These are phyloP conservation scores for Pachyrhizus erosus DNA, from an alignment of 306 rosid genomes.

Conservation along the genomic window DNA sequence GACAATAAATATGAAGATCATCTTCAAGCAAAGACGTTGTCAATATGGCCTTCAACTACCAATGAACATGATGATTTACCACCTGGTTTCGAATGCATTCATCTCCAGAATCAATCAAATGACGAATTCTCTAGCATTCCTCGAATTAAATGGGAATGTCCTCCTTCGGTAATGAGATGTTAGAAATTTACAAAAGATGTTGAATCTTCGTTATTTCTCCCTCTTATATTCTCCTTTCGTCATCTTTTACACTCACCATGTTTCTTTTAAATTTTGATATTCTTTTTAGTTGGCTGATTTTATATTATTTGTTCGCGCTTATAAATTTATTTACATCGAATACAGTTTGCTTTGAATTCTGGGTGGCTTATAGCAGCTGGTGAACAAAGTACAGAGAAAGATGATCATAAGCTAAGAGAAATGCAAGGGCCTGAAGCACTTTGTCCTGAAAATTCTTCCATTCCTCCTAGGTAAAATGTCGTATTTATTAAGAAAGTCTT, in stretches of 20 bases:
- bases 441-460: conserved; percentile 66
- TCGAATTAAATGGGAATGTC: conserved; percentile 63
- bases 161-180: conserved; percentile 60
- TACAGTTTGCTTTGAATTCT: conserved; percentile 50
- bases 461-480: conserved; percentile 66
- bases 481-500: not conserved
- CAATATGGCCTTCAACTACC: conserved; percentile 50
- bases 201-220: not conserved
- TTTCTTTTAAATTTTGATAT: not conserved
- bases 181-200: not conserved
- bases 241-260: not conserved
- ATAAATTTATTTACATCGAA: conserved; percentile 1
- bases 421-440: conserved; percentile 67
- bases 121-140: conserved; percentile 35
- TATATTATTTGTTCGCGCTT: not conserved
- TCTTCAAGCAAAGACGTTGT: conserved; percentile 53
- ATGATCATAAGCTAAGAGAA: conserved; percentile 60
- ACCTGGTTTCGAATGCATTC: conserved; percentile 67
- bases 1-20: conserved; percentile 49
- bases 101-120: conserved; percentile 37
- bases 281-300: not conserved
- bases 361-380: conserved; percentile 69
- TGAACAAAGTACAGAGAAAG: conserved; percentile 67
- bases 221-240: not conserved
- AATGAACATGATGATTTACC: conserved; percentile 53